These are phyloP conservation scores for Scortechinia acanthostroma DNA, from an alignment of 2,329 filamentous ascomycete genomes.

Conservation along the genomic window DNA sequence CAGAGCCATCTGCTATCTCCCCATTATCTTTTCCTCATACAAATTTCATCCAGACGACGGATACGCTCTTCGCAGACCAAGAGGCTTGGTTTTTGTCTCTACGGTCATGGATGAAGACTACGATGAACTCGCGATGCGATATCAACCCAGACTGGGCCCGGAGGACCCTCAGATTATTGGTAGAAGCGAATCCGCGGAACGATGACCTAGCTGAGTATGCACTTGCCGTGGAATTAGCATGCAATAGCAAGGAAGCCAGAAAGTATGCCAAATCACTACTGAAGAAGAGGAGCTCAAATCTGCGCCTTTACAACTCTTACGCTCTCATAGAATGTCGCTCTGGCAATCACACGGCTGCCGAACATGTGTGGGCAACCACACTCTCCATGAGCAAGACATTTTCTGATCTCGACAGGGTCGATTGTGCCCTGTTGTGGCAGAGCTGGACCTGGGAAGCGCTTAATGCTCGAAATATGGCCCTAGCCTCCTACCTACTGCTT, in stretches of 20 bases:
- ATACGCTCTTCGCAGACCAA: conserved; percentile 23
- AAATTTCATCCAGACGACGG: conserved; percentile 19
- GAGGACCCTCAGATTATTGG: conserved; percentile 28
- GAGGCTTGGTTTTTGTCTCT: conserved; percentile 27
- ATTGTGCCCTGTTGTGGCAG: conserved; percentile 30
- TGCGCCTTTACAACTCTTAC: conserved; percentile 48
- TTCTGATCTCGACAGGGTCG: conserved; percentile 14
- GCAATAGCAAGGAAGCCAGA: conserved; percentile 28
- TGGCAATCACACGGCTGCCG: conserved; percentile 29
- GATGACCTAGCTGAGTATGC: conserved; percentile 38
- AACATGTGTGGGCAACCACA: conserved; percentile 40
- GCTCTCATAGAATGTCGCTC: conserved; percentile 37
- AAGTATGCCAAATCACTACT: conserved; percentile 43
- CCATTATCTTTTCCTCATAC: conserved; percentile 15
- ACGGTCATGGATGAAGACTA: conserved; percentile 13
- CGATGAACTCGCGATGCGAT: conserved; percentile 7
- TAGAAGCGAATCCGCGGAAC: conserved; percentile 18
- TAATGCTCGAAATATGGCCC: conserved; percentile 15
- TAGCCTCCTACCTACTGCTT: neutral
- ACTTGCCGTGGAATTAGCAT: conserved; percentile 36
- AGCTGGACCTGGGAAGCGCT: conserved; percentile 40
- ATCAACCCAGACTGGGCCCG: conserved; percentile 22
- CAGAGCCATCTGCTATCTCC: conserved; percentile 8
- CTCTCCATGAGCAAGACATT: conserved; percentile 33
- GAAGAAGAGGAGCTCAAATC: conserved; percentile 35